phyloP scores from a whole-genome alignment of 805 yeast genomes.

The Kuraishia borneana region DNA sequence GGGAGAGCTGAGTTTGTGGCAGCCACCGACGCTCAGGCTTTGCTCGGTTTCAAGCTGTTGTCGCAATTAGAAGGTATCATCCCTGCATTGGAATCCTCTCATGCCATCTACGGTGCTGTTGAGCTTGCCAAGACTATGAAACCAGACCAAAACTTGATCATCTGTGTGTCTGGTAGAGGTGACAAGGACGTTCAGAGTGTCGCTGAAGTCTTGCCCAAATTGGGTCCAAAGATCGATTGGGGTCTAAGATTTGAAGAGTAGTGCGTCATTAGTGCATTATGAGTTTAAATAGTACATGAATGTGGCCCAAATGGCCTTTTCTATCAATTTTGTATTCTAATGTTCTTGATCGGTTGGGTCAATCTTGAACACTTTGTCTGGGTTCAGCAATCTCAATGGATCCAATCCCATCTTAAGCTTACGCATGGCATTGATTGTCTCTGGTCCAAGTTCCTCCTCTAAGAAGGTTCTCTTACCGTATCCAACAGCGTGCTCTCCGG shows the following conservation, averaged over 20 bases:
- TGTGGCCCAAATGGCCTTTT: too few relatives aligned
- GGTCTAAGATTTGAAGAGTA: slow-evolving; percentile 71
- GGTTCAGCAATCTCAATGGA: slow-evolving; percentile 63
- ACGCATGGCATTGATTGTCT: slow-evolving; percentile 64
- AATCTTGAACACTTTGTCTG: slow-evolving; percentile 67
- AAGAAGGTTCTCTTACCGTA: slow-evolving; percentile 59
- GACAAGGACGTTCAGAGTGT: slow-evolving; percentile 98
- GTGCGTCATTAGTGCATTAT: neutral
- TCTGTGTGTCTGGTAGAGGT: slow-evolving; percentile 96
- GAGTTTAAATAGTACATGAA: too few relatives aligned
- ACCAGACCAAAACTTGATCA: slow-evolving; percentile 70
- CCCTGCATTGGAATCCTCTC: slow-evolving; percentile 97
- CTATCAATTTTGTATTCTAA: too few relatives aligned
- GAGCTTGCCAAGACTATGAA: slow-evolving; percentile 77
- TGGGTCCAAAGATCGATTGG: slow-evolving; percentile 93
- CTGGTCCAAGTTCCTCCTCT: slow-evolving; percentile 53
- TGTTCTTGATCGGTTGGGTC: slow-evolving; percentile 31
- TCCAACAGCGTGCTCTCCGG: slow-evolving; percentile 86
- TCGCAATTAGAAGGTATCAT: slow-evolving; percentile 96
- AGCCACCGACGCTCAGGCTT: slow-evolving; percentile 92
- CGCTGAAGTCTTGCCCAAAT: slow-evolving; percentile 82
- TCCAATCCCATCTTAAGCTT: slow-evolving; percentile 61
- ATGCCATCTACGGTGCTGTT: slow-evolving; percentile 88
- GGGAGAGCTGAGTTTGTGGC: slow-evolving; percentile 89
- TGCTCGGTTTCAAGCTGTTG: slow-evolving; percentile 77